phyloP scores from a whole-genome alignment of 139 green algal species.

The Tetratostichococcus sp. region DNA sequence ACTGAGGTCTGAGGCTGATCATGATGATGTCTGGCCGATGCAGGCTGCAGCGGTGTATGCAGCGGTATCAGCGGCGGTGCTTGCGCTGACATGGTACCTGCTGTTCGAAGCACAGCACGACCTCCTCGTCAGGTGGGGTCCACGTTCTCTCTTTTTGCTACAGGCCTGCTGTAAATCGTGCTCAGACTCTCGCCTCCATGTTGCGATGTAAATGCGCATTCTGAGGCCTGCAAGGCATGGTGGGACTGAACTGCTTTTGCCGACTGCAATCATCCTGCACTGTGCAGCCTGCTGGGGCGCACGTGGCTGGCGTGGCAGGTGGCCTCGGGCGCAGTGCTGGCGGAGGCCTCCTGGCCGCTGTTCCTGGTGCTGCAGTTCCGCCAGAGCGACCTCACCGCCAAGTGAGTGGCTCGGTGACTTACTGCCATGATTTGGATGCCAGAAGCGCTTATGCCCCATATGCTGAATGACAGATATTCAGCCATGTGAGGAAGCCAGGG shows the following conservation, averaged over 20 bases:
- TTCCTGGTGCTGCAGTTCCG: background rate
- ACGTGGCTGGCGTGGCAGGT: background rate
- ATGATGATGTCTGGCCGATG: background rate
- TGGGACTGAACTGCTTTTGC: no score
- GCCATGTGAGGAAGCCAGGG: no score
- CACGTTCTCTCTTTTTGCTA: background rate
- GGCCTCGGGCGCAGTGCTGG: background rate
- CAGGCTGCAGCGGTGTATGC: background rate
- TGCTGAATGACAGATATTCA: no score
- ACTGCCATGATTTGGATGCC: background rate
- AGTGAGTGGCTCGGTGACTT: background rate
- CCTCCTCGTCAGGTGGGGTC: background rate
- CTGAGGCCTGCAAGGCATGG: no score
- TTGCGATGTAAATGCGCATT: no score
- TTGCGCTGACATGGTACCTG: background rate
- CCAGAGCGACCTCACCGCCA: background rate
- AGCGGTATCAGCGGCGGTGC: background rate
- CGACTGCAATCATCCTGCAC: no score
- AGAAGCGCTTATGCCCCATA: no score
- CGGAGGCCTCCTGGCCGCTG: background rate
- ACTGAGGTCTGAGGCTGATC: no score
- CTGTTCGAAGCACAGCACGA: background rate
- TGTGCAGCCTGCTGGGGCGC: background rate
- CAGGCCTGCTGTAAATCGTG: background rate
- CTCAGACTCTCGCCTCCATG: no score